A percentile compares a stretch with the other conserved stretches of the same genome.
Evolutionary conservation across 768 basidiomycete species (phyloP).

Genomic region (Thelephora ganbajun): DNA sequence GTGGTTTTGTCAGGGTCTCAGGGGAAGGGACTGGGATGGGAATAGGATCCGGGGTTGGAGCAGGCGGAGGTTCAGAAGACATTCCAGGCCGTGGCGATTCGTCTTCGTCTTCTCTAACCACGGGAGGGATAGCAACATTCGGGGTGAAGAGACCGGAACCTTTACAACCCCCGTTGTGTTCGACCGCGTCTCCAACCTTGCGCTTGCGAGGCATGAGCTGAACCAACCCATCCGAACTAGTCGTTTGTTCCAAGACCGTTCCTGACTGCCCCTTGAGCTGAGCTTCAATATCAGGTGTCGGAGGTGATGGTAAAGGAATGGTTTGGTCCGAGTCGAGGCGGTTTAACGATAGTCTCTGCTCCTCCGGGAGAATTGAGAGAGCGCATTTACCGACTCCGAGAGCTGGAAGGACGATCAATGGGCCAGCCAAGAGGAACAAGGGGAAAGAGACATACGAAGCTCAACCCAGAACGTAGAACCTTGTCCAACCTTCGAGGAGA

Average conservation of each 20-base stretch:
- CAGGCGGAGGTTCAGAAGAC: background rate
- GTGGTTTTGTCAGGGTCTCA: no score
- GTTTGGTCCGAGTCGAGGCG: background rate
- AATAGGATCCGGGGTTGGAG: no score
- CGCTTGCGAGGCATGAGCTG: background rate
- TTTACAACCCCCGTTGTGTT: no score
- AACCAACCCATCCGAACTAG: background rate
- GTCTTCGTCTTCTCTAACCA: background rate
- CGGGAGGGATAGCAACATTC: no score
- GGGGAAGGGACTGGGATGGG: no score
- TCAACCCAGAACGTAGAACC: conserved; percentile 90
- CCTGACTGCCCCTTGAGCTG: background rate
- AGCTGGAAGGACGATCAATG: conserved; percentile 17
- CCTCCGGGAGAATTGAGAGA: conserved; percentile 15
- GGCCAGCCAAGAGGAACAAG: conserved; percentile 2
- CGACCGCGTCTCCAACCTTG: no score
- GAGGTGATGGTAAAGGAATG: background rate
- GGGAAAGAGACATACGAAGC: conserved; percentile 28
- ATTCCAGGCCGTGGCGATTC: background rate
- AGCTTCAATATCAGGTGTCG: background rate
- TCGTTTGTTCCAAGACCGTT: background rate
- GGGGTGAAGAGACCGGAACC: no score
- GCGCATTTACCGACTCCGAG: conserved; percentile 52
- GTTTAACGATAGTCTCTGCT: conserved; percentile 4
- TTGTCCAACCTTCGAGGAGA: conserved; percentile 29